phyloP scores from a whole-genome alignment of 2,329 filamentous ascomycete genomes.

The Xylariales sp. region DNA sequence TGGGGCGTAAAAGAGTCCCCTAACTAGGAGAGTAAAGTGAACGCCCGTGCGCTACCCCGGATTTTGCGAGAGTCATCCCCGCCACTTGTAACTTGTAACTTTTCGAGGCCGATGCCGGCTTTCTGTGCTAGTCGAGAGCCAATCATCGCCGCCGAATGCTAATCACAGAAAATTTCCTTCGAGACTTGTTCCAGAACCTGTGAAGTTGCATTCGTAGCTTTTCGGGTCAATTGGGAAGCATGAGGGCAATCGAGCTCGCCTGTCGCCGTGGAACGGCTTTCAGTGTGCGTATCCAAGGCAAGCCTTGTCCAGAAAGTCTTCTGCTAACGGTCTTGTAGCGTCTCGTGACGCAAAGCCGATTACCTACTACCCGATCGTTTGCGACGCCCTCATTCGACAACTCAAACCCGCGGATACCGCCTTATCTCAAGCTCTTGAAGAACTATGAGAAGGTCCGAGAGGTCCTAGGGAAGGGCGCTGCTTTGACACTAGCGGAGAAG shows the following conservation, averaged over 20 bases:
- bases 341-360: slow-evolving; percentile 18
- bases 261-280: slow-evolving; percentile 26
- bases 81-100: too few species aligned
- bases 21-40: too few species aligned
- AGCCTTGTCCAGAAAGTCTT: not conserved
- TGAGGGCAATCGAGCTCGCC: slow-evolving; percentile 27
- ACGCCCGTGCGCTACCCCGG: too few species aligned
- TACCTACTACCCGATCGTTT: slow-evolving; percentile 23
- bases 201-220: not conserved
- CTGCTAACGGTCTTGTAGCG: slow-evolving; percentile 16
- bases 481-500: slow-evolving; percentile 90
- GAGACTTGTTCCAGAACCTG: not conserved
- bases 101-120: not conserved
- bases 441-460: slow-evolving; percentile 12
- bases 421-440: slow-evolving; percentile 50
- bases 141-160: not conserved
- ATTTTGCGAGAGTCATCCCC: too few species aligned
- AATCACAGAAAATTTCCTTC: not conserved
- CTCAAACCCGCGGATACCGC: slow-evolving; percentile 53
- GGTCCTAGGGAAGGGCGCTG: slow-evolving; percentile 18
- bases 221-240: slow-evolving; percentile 19
- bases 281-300: slow-evolving; percentile 18
- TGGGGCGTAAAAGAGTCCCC: too few species aligned
- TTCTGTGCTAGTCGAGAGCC: not conserved
- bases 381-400: slow-evolving; percentile 27